Percentiles rank a stretch among this genome's conserved stretches.
phyloP scores from a whole-genome alignment of 176 grass and related monocot genomes.

The Oryza glumipatula region DNA sequence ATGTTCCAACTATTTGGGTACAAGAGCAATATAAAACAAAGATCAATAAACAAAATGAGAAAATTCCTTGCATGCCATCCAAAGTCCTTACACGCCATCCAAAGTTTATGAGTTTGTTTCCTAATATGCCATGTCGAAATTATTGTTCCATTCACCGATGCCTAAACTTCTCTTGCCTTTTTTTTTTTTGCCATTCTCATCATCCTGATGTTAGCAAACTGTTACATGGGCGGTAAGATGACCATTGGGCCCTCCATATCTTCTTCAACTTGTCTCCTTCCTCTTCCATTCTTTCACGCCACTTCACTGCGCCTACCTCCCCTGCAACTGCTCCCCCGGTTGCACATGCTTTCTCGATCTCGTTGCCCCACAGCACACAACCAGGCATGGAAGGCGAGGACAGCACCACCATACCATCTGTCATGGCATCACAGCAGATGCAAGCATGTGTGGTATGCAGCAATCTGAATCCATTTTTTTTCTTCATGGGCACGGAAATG shows the following conservation, averaged over 20 bases:
- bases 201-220: not conserved
- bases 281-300: not conserved
- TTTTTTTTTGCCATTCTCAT: not conserved
- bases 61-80: not conserved
- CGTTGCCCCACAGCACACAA: not conserved
- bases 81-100: not conserved
- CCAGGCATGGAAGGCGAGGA: not conserved
- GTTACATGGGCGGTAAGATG: not conserved
- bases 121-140: not conserved
- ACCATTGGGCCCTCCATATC: not conserved
- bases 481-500: too few relatives aligned
- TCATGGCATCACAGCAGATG: not conserved
- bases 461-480: too few relatives aligned
- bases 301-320: not conserved
- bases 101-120: not conserved
- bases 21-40: constrained; percentile 10
- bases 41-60: not conserved
- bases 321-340: not conserved
- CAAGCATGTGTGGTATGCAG: too few relatives aligned
- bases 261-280: not conserved
- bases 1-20: not conserved
- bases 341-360: too few relatives aligned
- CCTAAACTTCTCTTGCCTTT: not conserved
- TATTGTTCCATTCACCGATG: not conserved
- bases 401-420: not conserved